Percentiles rank a stretch among this genome's conserved stretches.
Evolutionary conservation across 2,329 filamentous ascomycete genomes (phyloP).

Genomic region (Verticillium alfalfae): DNA sequence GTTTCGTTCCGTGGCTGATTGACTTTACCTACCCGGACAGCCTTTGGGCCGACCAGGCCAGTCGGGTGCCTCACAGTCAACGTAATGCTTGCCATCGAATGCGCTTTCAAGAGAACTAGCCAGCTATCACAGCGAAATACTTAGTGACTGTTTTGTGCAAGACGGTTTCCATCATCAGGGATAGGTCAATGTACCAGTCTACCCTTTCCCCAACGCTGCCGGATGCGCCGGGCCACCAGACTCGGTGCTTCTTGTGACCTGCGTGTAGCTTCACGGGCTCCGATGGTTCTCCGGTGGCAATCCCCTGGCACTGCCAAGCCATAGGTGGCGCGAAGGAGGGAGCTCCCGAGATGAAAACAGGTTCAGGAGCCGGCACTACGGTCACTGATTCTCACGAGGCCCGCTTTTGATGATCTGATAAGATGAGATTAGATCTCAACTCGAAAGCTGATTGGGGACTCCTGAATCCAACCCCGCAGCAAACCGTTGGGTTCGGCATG

Average conservation of each 20-base stretch:
- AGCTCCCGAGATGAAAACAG: neutral
- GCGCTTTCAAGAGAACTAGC: too few relatives aligned
- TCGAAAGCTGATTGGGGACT: neutral
- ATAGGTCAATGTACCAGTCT: too few relatives aligned
- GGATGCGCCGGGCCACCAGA: too few relatives aligned
- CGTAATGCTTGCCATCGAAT: too few relatives aligned
- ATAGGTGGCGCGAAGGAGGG: neutral
- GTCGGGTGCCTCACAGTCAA: too few relatives aligned
- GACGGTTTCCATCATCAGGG: too few relatives aligned
- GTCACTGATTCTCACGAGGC: neutral
- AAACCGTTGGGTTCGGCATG: neutral
- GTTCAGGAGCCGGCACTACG: neutral
- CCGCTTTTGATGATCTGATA: constrained; percentile 4
- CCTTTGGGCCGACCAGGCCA: too few relatives aligned
- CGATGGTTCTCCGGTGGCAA: neutral
- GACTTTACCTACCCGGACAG: too few relatives aligned
- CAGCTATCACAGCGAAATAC: too few relatives aligned
- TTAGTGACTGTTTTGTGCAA: too few relatives aligned
- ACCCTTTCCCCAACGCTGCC: too few relatives aligned
- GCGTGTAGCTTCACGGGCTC: neutral
- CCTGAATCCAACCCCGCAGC: neutral
- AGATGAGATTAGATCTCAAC: constrained; percentile 2
- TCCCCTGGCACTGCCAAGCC: neutral
- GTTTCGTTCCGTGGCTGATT: too few relatives aligned
- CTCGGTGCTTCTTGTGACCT: neutral